Percentiles rank a stretch among this genome's conserved stretches.
These are phyloP conservation scores for Globisporangium acanthophoron DNA, from an alignment of 352 stramenopile genomes.

Conservation along the genomic window DNA sequence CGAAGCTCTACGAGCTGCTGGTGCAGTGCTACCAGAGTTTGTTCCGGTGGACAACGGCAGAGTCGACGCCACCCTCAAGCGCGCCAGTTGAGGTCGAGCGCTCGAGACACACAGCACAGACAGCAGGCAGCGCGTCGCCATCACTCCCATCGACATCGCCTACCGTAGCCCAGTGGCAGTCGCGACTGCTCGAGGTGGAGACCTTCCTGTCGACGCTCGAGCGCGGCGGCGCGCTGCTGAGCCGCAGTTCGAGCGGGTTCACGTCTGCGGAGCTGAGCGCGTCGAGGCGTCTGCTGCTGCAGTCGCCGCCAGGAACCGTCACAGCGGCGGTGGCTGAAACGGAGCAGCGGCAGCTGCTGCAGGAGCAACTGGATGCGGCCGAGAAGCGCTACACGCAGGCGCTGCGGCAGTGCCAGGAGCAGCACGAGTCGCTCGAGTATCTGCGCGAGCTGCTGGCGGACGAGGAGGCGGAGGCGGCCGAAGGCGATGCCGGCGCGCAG, in stretches of 20 bases:
- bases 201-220: constrained; percentile 38
- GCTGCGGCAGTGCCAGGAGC: constrained; percentile 58
- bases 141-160: neutral
- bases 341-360: constrained; percentile 22
- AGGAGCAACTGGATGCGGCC: constrained; percentile 59
- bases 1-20: constrained; percentile 42
- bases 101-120: neutral
- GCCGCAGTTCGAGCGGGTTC: neutral
- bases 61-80: neutral
- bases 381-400: constrained; percentile 74
- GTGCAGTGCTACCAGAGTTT: constrained; percentile 60
- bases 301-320: neutral
- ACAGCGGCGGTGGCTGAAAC: neutral
- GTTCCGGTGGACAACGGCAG: constrained; percentile 23
- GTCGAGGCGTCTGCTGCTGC: neutral
- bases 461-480: constrained; percentile 16
- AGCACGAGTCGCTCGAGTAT: constrained; percentile 57
- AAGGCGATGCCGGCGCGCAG: neutral
- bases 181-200: constrained; percentile 43
- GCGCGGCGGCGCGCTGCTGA: neutral
- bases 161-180: constrained; percentile 25
- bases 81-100: neutral
- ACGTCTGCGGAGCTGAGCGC: constrained; percentile 1
- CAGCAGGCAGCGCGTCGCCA: neutral
- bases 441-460: constrained; percentile 50